Conservation (phyloP, 768 basidiomycete species). For the Pleurotus pulmonarius region DNA sequence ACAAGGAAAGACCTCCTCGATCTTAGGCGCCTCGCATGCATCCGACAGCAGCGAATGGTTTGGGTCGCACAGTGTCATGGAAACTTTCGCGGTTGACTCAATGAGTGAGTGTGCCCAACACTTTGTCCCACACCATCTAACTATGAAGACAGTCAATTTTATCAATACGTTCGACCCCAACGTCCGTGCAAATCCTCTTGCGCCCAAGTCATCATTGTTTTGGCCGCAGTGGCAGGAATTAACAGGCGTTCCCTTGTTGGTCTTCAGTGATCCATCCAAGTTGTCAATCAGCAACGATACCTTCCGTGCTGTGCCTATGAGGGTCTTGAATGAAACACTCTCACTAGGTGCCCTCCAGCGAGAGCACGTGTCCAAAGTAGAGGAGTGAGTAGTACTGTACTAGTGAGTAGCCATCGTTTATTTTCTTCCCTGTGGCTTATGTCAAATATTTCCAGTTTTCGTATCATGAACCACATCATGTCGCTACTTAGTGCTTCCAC, state of each 20-base stretch:
- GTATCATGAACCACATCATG: too few relatives aligned
- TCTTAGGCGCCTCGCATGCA: conserved; percentile 21
- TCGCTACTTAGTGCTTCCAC: too few relatives aligned
- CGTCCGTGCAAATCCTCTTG: neutral
- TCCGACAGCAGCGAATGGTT: conserved; percentile 14
- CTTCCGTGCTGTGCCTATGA: neutral
- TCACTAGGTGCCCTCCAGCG: neutral
- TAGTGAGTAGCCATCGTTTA: too few relatives aligned
- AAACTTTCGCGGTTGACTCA: neutral
- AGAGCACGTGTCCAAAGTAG: too few relatives aligned
- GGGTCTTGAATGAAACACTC: neutral
- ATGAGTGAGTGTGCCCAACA: conserved; percentile 4
- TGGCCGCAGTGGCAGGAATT: conserved; percentile 12
- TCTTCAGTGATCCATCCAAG: conserved; percentile 9
- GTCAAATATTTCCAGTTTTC: too few relatives aligned
- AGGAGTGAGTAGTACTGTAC: too few relatives aligned
- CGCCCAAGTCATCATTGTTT: neutral
- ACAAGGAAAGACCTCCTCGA: conserved; percentile 21
- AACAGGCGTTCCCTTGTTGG: conserved; percentile 7
- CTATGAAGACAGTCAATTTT: conserved; percentile 10
- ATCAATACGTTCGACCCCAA: conserved; percentile 22
- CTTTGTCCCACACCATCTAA: neutral
- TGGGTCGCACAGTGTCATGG: neutral
- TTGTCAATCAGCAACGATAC: conserved; percentile 14
- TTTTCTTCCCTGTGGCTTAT: too few relatives aligned